Conservation (phyloP, 2,329 filamentous ascomycete genomes). For the Trichoderma arundinaceum region DNA sequence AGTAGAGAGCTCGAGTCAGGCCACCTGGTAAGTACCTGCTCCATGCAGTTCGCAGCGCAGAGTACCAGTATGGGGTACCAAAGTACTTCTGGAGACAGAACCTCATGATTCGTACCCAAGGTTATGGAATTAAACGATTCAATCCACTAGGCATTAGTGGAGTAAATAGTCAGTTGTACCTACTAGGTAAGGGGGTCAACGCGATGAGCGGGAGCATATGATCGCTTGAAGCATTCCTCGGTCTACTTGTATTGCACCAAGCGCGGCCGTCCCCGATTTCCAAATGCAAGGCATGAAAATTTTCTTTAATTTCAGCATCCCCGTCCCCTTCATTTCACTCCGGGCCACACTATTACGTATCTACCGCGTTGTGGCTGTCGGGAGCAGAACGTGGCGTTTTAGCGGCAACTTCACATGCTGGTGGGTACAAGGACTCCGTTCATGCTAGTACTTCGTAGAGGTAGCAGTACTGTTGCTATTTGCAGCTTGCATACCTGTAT, state of each 20-base stretch:
- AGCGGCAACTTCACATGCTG: slow-evolving; percentile 24
- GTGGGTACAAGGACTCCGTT: background rate
- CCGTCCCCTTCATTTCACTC: slow-evolving; percentile 7
- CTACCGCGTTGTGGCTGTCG: slow-evolving; percentile 22
- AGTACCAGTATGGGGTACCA: background rate
- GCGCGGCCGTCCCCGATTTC: background rate
- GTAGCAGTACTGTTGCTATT: background rate
- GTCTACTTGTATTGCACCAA: background rate
- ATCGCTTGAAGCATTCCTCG: no score
- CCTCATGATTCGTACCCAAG: background rate
- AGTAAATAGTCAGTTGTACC: background rate
- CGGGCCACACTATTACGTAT: slow-evolving; percentile 26
- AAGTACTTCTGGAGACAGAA: background rate
- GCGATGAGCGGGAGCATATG: no score
- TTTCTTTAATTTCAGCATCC: background rate
- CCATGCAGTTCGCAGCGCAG: background rate
- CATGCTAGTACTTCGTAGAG: no score
- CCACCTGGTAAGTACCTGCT: slow-evolving; percentile 16
- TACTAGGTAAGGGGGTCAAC: background rate
- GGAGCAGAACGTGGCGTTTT: slow-evolving; percentile 11
- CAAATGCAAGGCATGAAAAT: background rate
- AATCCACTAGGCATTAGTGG: background rate
- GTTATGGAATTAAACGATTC: slow-evolving; percentile 23
- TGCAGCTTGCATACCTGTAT: background rate
- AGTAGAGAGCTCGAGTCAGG: slow-evolving; percentile 7